phyloP scores from a whole-genome alignment of 177 flowering plant genomes.

The Vitis hybrid region DNA sequence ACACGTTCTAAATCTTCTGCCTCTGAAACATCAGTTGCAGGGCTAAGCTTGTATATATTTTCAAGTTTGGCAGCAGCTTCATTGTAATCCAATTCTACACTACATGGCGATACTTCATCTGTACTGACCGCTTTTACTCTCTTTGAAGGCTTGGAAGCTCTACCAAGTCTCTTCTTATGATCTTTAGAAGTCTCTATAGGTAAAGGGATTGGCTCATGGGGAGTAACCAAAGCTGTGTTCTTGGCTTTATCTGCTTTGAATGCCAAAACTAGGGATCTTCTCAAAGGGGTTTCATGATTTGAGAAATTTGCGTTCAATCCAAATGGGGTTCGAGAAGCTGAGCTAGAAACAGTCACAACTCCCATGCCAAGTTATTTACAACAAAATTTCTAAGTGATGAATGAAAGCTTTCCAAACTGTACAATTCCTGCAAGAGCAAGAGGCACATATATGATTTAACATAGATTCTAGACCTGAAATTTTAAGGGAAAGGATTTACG shows the following conservation, averaged over 20 bases:
- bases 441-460: background rate
- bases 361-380: slow-evolving; percentile 67
- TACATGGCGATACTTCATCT: slow-evolving; percentile 44
- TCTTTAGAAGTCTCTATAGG: slow-evolving; percentile 47
- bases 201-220: slow-evolving; percentile 44
- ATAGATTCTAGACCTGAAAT: too few relatives aligned
- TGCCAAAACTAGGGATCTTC: slow-evolving; percentile 53
- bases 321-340: slow-evolving; percentile 61
- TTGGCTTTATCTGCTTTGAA: slow-evolving; percentile 69
- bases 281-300: slow-evolving; percentile 23
- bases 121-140: slow-evolving; percentile 44
- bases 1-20: slow-evolving; percentile 29
- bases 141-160: slow-evolving; percentile 36
- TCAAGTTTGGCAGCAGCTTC: slow-evolving; percentile 92
- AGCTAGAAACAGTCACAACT: slow-evolving; percentile 83
- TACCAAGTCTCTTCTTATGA: slow-evolving; percentile 34
- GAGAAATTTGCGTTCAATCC: slow-evolving; percentile 47
- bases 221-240: slow-evolving; percentile 38
- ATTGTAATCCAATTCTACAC: slow-evolving; percentile 71
- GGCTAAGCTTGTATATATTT: slow-evolving; percentile 68
- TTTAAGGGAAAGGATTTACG: too few relatives aligned
- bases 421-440: slow-evolving; percentile 19
- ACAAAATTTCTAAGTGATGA: background rate
- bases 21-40: slow-evolving; percentile 37
- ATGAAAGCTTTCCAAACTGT: background rate